These are phyloP conservation scores for Fusarium domesticum DNA, from an alignment of 2,329 filamentous ascomycete species.

Conservation along the genomic window DNA sequence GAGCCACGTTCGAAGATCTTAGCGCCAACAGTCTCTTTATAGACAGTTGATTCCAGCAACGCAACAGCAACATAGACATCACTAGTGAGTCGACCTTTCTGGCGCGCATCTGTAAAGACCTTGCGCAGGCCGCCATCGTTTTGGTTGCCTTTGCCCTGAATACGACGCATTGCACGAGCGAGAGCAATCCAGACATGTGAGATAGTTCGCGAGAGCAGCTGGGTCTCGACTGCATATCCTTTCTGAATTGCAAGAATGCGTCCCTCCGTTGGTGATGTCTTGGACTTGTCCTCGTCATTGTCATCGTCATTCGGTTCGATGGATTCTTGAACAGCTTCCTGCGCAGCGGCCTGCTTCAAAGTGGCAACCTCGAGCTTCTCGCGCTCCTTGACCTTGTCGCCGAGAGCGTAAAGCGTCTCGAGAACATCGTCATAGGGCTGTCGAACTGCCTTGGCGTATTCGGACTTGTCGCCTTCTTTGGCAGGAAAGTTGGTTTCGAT, in stretches of 20 bases:
- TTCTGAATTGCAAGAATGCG: slow-evolving; percentile 61
- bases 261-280: slow-evolving; percentile 60
- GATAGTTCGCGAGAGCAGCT: slow-evolving; percentile 76
- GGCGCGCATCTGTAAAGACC: slow-evolving; percentile 85
- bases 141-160: slow-evolving; percentile 75
- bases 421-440: slow-evolving; percentile 81
- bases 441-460: slow-evolving; percentile 74
- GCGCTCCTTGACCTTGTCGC: slow-evolving; percentile 66
- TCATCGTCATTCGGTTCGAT: slow-evolving; percentile 49
- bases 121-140: slow-evolving; percentile 76
- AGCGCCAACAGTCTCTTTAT: slow-evolving; percentile 86
- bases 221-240: slow-evolving; percentile 68
- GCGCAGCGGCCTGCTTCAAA: slow-evolving; percentile 51
- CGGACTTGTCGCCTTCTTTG: slow-evolving; percentile 74
- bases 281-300: slow-evolving; percentile 39
- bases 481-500: slow-evolving; percentile 75
- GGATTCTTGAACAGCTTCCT: slow-evolving; percentile 37
- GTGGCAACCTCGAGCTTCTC: slow-evolving; percentile 57
- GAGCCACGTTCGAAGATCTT: slow-evolving; percentile 96
- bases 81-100: slow-evolving; percentile 82
- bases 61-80: slow-evolving; percentile 95
- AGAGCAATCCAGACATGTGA: slow-evolving; percentile 94
- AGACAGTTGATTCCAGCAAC: slow-evolving; percentile 90
- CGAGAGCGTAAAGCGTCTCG: slow-evolving; percentile 82
- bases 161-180: slow-evolving; percentile 88